These are phyloP conservation scores for Xylaria intraflava DNA, from an alignment of 495 filamentous ascomycete species.

Conservation along the genomic window DNA sequence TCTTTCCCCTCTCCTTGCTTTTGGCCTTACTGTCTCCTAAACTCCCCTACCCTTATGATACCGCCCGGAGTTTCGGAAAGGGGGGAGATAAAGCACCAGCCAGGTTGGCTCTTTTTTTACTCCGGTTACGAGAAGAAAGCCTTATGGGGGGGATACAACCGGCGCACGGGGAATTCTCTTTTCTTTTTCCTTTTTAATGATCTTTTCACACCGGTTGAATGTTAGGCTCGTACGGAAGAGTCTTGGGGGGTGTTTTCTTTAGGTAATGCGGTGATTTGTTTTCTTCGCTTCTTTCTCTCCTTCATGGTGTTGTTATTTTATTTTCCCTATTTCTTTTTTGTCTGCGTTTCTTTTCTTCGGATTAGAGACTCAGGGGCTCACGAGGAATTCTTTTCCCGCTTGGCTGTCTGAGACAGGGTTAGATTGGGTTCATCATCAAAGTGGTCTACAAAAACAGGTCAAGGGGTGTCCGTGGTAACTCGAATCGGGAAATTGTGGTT, in stretches of 20 bases:
- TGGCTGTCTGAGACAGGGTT: neutral
- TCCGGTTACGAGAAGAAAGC: neutral
- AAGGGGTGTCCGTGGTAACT: neutral
- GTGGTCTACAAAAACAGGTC: neutral
- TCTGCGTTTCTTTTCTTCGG: slow-evolving; percentile 7
- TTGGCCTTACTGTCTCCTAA: slow-evolving; percentile 17
- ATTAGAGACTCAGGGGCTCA: neutral
- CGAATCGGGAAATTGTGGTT: slow-evolving; percentile 1
- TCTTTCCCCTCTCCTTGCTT: slow-evolving; percentile 14
- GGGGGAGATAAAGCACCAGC: neutral
- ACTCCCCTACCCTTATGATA: slow-evolving; percentile 29
- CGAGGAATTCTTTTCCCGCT: neutral
- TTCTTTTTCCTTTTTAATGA: slow-evolving; percentile 12
- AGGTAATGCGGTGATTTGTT: neutral
- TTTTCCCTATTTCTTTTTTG: slow-evolving; percentile 5
- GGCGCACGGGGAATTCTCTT: slow-evolving; percentile 12
- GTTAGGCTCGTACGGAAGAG: neutral
- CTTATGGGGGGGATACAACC: neutral
- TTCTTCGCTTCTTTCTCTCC: neutral
- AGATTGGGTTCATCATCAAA: neutral
- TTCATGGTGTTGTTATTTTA: neutral
- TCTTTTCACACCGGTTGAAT: neutral
- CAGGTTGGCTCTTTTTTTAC: no score
- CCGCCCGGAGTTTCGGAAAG: slow-evolving; percentile 29
- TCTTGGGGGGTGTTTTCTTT: neutral